These are phyloP conservation scores for Gleditsia sinensis DNA, from an alignment of 306 rosid genomes.

Conservation along the genomic window DNA sequence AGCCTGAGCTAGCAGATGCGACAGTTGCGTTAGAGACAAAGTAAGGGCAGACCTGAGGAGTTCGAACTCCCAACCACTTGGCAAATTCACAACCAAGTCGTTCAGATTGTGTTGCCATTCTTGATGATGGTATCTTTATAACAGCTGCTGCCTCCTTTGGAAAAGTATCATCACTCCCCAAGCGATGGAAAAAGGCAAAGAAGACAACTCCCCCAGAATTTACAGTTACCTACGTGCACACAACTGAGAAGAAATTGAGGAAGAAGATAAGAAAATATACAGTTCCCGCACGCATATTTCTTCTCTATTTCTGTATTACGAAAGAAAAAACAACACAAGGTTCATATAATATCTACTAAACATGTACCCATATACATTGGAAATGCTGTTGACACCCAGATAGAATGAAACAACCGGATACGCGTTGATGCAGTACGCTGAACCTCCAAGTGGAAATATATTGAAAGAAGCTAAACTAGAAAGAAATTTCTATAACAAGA, in stretches of 20 bases:
- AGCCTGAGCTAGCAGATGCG: slow-evolving; percentile 23
- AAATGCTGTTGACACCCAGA: slow-evolving; percentile 2
- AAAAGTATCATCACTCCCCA: slow-evolving; percentile 44
- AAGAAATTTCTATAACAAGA: background rate
- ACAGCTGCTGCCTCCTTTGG: slow-evolving; percentile 86
- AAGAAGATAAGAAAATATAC: slow-evolving; percentile 31
- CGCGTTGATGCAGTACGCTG: background rate
- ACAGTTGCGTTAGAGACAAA: slow-evolving; percentile 8
- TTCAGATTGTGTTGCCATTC: slow-evolving; percentile 95
- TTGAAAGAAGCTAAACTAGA: slow-evolving; percentile 17
- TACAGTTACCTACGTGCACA: slow-evolving; percentile 77
- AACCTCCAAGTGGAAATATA: slow-evolving; percentile 8
- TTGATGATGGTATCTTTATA: slow-evolving; percentile 84
- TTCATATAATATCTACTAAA: background rate
- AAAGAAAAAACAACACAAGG: slow-evolving; percentile 14
- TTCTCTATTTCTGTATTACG: slow-evolving; percentile 6
- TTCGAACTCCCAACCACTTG: slow-evolving; percentile 81
- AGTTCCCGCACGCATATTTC: slow-evolving; percentile 10
- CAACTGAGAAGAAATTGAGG: slow-evolving; percentile 41
- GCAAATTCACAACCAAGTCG: slow-evolving; percentile 95
- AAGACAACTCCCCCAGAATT: slow-evolving; percentile 97
- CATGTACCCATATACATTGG: background rate
- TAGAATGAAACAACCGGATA: slow-evolving; percentile 5
- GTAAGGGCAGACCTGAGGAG: slow-evolving; percentile 70
- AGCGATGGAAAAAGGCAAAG: slow-evolving; percentile 77